A percentile compares a stretch with the other conserved stretches of the same genome.
phyloP scores from a whole-genome alignment of 164 flowering plant genomes.

The Warburgia ugandensis region DNA sequence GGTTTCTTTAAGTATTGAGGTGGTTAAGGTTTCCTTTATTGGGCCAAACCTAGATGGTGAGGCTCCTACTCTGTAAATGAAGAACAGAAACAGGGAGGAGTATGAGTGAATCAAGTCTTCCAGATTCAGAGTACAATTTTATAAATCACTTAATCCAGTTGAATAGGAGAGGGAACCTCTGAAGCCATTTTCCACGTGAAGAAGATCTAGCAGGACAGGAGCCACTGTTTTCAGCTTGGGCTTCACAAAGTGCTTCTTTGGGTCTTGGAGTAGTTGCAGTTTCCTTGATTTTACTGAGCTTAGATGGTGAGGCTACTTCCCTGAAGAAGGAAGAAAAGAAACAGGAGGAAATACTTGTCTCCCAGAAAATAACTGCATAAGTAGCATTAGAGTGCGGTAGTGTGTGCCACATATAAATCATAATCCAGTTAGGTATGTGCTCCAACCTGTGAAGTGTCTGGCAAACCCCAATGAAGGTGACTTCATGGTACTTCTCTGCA shows the following conservation, averaged over 20 bases:
- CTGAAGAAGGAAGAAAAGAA: too few relatives aligned
- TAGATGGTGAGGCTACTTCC: not conserved
- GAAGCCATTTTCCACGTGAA: constrained; percentile 33
- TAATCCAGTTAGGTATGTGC: too few relatives aligned
- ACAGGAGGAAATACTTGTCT: too few relatives aligned
- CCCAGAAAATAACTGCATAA: too few relatives aligned
- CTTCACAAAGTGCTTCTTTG: constrained; percentile 9
- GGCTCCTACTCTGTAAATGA: not conserved
- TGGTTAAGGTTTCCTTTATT: constrained; percentile 27
- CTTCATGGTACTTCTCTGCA: constrained; percentile 4
- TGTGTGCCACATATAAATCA: too few relatives aligned
- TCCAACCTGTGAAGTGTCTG: too few relatives aligned
- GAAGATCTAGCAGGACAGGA: constrained; percentile 15
- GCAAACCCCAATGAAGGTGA: constrained; percentile 17
- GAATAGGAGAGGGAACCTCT: too few relatives aligned
- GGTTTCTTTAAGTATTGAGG: constrained; percentile 11
- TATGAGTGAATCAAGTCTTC: too few relatives aligned
- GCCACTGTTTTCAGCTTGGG: constrained; percentile 4
- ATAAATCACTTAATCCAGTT: too few relatives aligned
- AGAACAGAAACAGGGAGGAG: too few relatives aligned
- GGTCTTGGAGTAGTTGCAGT: constrained; percentile 14
- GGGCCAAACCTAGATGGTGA: constrained; percentile 30
- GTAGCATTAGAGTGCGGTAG: too few relatives aligned
- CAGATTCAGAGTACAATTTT: too few relatives aligned
- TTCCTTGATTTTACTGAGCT: constrained; percentile 34